Evolutionary conservation across 345 rosid species (phyloP).

Genomic region (Bruguiera parviflora): DNA sequence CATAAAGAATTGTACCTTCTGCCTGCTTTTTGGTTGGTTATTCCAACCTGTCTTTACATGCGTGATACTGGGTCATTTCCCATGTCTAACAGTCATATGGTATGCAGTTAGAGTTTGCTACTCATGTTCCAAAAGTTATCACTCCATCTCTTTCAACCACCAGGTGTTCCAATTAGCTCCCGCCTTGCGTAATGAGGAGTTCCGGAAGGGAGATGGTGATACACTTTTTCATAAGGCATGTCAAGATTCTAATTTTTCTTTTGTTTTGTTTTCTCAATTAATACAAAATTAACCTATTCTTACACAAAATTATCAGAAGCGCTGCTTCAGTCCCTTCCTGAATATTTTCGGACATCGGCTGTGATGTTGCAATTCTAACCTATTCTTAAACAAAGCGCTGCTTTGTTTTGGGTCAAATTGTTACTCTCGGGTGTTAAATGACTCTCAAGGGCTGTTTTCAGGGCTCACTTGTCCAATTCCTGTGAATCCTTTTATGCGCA

Average conservation of each 20-base stretch:
- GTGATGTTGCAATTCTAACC: too few relatives aligned
- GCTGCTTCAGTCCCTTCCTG: too few relatives aligned
- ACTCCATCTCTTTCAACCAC: constrained; percentile 7
- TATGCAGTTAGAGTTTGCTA: neutral
- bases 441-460: too few relatives aligned
- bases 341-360: too few relatives aligned
- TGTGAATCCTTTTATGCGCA: too few relatives aligned
- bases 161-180: constrained; percentile 98
- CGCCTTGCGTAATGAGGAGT: constrained; percentile 82
- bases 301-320: neutral
- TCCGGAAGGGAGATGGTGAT: constrained; percentile 84
- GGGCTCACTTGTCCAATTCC: too few relatives aligned
- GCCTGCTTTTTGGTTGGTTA: neutral
- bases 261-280: too few relatives aligned
- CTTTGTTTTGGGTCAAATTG: too few relatives aligned
- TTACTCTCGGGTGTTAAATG: too few relatives aligned
- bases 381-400: too few relatives aligned
- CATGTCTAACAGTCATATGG: neutral
- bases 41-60: neutral
- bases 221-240: constrained; percentile 83
- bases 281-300: neutral
- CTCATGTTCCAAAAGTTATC: neutral
- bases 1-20: neutral
- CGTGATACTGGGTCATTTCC: neutral
- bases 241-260: neutral